Conservation (phyloP, 768 basidiomycete species). For the Mycena galopus region DNA sequence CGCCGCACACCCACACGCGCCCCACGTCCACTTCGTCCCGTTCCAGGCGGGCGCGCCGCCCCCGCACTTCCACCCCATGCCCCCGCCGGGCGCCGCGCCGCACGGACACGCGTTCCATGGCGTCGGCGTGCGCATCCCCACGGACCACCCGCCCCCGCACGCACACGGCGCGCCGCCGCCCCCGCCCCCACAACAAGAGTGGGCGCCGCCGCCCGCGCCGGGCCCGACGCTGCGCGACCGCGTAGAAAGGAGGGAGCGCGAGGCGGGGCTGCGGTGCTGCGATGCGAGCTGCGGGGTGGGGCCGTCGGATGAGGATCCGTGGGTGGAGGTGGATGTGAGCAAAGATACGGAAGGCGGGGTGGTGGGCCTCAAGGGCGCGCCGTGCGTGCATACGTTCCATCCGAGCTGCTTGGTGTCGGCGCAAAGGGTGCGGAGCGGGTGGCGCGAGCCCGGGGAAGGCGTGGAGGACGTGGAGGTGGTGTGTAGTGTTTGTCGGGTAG, state of each 20-base stretch:
- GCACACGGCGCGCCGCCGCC: background rate
- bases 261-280: constrained; percentile 77
- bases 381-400: constrained; percentile 79
- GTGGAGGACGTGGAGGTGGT: constrained; percentile 70
- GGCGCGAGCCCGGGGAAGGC: constrained; percentile 62
- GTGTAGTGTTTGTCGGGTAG: constrained; percentile 78
- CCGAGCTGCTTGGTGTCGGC: constrained; percentile 77
- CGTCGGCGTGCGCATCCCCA: background rate
- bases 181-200: constrained; percentile 47
- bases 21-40: background rate
- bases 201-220: constrained; percentile 74
- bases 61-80: too few species aligned
- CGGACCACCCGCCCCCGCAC: background rate
- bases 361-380: constrained; percentile 22
- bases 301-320: constrained; percentile 80
- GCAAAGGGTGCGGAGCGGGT: constrained; percentile 72
- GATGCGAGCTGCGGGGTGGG: constrained; percentile 83
- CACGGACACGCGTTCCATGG: background rate
- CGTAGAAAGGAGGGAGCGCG: constrained; percentile 79
- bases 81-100: too few species aligned
- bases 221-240: constrained; percentile 80
- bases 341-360: constrained; percentile 23
- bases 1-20: background rate
- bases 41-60: too few species aligned
- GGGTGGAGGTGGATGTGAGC: constrained; percentile 53